phyloP scores from a whole-genome alignment of 805 yeast genomes.

The Cephaloascus fragrans region DNA sequence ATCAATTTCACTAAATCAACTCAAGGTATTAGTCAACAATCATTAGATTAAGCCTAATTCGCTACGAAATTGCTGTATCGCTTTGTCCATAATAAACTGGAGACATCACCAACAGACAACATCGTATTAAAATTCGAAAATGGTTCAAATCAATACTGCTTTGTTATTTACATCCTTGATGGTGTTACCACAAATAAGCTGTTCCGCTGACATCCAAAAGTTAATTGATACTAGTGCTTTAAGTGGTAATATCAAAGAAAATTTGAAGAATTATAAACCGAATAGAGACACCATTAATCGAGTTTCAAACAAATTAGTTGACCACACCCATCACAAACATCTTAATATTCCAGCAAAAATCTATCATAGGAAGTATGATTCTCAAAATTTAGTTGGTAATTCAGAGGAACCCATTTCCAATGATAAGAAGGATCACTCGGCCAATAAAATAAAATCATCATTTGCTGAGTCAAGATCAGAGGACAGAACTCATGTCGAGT shows the following conservation, averaged over 20 bases:
- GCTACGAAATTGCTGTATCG: no score
- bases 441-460: neutral
- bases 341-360: neutral
- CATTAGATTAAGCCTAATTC: no score
- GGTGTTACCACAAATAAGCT: neutral
- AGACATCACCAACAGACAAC: no score
- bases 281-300: neutral
- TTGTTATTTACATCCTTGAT: neutral
- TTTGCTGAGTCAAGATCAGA: neutral
- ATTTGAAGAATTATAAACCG: neutral
- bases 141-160: neutral
- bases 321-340: neutral
- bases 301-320: neutral
- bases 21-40: no score
- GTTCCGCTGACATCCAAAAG: neutral
- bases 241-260: neutral
- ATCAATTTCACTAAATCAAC: no score
- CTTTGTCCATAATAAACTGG: no score
- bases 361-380: neutral
- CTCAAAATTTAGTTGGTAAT: neutral
- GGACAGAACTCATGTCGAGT: neutral
- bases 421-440: neutral
- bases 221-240: neutral
- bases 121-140: no score
- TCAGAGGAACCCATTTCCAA: neutral